Base-by-base conservation (phyloP, 2,329 filamentous ascomycete genomes). In the Pseudocercospora fuligena region DNA sequence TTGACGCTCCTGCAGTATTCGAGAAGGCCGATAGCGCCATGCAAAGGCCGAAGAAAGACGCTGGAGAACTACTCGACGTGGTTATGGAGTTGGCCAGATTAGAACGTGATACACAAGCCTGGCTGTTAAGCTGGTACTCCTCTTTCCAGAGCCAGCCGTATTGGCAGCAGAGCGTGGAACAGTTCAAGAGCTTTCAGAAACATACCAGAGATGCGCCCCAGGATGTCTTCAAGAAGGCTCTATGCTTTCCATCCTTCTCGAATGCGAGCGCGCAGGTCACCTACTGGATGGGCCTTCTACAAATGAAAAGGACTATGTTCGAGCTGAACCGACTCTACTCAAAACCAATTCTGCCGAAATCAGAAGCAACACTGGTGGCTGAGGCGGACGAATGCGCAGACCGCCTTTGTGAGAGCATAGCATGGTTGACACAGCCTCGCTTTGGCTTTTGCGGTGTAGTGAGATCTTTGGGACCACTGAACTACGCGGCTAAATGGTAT, bases 381-480 rank as follows among this genome's bases (percentile, higher is more conserved):
- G 63, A 65, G 31, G 63, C 63, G 11, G 61, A 60, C 21, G 63
- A 65, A 27, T 33, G 36, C 33, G 63, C 63, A 11, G 63, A 65
- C 21, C 47, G 54, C 27, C 63, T 65, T 8, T 65, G 63, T 31
- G 14, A 65, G 27, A 65, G 63, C 47, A 23, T 61, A 8, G 43
- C 57, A 47, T 65, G 58, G 57, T 21, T 61, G 1, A 56, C 63
- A 54, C 46, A 65, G 36, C 58, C 63, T n/a, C 21, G 31, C 25
- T 56, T 53, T 57, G 63, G 63, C 16, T 65, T 60, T 23, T 65
- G 63, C 33, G 63, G 57, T 36, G 60, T 58, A n/a, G 25, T 66
- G 19, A 33, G 64, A 23, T 47, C 51, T 23, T 16, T 57, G 19
- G 49, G 59, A 7, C 59, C 60, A 14, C 64, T 66, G 1, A 49